Evolutionary conservation across 2,329 filamentous ascomycete genomes (phyloP).

Genomic region (Aspergillus melleus): DNA sequence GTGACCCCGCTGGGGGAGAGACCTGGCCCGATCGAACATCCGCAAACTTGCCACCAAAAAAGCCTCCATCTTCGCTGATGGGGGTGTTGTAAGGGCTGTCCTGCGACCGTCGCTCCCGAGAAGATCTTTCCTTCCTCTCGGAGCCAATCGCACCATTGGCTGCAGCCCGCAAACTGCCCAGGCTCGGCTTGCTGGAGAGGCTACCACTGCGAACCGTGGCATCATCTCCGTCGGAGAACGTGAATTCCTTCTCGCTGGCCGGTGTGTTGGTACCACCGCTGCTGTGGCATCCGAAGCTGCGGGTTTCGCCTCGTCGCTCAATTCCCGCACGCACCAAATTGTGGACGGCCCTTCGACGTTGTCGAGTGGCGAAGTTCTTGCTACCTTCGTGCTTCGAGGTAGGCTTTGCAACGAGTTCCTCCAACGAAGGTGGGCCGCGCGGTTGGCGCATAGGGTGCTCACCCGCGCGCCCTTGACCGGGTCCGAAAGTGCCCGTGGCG

Average conservation of each 20-base stretch:
- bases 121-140: slow-evolving; percentile 71
- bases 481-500: slow-evolving; percentile 81
- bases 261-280: slow-evolving; percentile 79
- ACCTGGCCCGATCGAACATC: slow-evolving; percentile 46
- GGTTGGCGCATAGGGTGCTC: slow-evolving; percentile 94
- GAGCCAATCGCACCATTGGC: slow-evolving; percentile 85
- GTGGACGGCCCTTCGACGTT: slow-evolving; percentile 86
- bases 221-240: slow-evolving; percentile 74
- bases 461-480: slow-evolving; percentile 87
- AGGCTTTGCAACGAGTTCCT: slow-evolving; percentile 85
- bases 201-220: slow-evolving; percentile 75
- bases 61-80: slow-evolving; percentile 61
- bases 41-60: slow-evolving; percentile 57
- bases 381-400: slow-evolving; percentile 93
- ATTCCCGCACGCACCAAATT: slow-evolving; percentile 88
- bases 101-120: slow-evolving; percentile 56
- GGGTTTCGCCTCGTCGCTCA: slow-evolving; percentile 73
- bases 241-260: slow-evolving; percentile 74
- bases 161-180: slow-evolving; percentile 73
- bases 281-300: slow-evolving; percentile 64
- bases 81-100: slow-evolving; percentile 61
- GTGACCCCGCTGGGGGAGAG: slow-evolving; percentile 31
- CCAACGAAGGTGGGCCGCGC: slow-evolving; percentile 83
- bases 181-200: slow-evolving; percentile 71
- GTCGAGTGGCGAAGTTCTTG: slow-evolving; percentile 93